Evolutionary conservation across 2,329 filamentous ascomycete genomes (phyloP).

Genomic region (Oidium heveae): DNA sequence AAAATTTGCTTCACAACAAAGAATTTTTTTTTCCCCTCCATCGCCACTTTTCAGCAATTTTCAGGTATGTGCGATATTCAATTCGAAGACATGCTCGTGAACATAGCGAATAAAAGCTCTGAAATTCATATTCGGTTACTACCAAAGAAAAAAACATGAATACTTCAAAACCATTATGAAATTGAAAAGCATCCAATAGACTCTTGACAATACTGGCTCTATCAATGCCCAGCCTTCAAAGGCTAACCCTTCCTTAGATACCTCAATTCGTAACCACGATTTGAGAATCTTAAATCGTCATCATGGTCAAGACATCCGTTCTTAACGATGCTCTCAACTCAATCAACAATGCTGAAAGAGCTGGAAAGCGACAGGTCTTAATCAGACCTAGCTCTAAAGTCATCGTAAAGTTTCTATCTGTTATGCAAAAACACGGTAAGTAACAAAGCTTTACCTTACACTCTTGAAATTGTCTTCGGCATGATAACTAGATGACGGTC

Average conservation of each 20-base stretch:
- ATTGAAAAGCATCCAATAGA: conserved; percentile 39
- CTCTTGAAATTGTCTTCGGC: conserved; percentile 35
- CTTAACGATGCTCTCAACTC: conserved; percentile 97
- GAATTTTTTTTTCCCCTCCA: no score
- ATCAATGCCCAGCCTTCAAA: conserved; percentile 36
- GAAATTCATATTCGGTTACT: no score
- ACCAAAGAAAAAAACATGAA: no score
- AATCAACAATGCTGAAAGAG: conserved; percentile 99
- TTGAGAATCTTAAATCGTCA: conserved; percentile 68
- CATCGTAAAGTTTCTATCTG: conserved; percentile 96
- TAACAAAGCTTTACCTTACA: conserved; percentile 13
- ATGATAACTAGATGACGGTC: conserved; percentile 99
- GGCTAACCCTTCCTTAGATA: conserved; percentile 43
- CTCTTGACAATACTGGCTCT: conserved; percentile 32
- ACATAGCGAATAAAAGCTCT: no score
- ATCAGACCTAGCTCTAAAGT: conserved; percentile 98
- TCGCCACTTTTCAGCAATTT: no score
- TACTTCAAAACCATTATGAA: no score
- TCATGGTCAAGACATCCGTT: conserved; percentile 97
- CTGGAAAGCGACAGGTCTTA: conserved; percentile 96
- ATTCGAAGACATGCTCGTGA: no score
- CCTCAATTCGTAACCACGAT: conserved; percentile 37
- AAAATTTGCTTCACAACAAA: no score
- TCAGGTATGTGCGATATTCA: no score
- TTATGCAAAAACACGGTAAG: conserved; percentile 99